Base-by-base conservation (phyloP, 2,329 filamentous ascomycete genomes). In the Madurella fahalii region DNA sequence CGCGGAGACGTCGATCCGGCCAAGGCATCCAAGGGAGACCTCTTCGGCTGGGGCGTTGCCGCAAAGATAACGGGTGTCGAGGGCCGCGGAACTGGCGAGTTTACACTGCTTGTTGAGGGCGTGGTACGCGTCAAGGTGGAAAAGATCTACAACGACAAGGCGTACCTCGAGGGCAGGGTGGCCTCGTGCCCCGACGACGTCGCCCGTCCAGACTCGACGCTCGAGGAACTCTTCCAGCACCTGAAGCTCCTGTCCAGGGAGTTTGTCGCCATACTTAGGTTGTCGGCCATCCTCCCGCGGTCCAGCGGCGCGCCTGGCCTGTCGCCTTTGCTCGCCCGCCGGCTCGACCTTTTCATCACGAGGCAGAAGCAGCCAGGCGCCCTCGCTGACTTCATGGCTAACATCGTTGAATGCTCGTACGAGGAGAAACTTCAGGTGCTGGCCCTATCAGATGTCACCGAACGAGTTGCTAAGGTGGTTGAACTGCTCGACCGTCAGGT, bases 371-470 rank as follows among this genome's bases (percentile, higher is more conserved):
- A 97, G 62, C 92, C 92, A 1, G 93, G 93, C 2, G 76, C 84
- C 9, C 78, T 99, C 9, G 93, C 94, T 7, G 94, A 99, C 69
- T 97, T 97, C 69, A 96, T 99, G 90, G 87, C 90, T 40, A 95
- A 96, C 67, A 82, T 97, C 20, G 83, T 95, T 2, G 90, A 96
- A 59, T 86, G 88, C 48, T 87, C 84, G 9, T 88, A 95, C 60
- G 90, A 96, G 69, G 94, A 99, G 68, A 96, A 95, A 71, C 78
- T 99, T 51, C 84, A 89, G 53, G 83, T 99, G 15, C 77, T 99
- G 37, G 83, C 90, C n/a, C 85, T 91, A 0, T 72, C 95, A 5
- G 85, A 92, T 64, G 77, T 94, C 45, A 88, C 89, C 62, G 83
- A 87, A 45, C 81, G 94, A 39, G 78, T 97, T 51, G 83, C 87